Evolutionary conservation across 257 asterid genomes (phyloP), one percentile per base, ranked within the genome.

Genomic region (Phtheirospermum japonicum): DNA sequence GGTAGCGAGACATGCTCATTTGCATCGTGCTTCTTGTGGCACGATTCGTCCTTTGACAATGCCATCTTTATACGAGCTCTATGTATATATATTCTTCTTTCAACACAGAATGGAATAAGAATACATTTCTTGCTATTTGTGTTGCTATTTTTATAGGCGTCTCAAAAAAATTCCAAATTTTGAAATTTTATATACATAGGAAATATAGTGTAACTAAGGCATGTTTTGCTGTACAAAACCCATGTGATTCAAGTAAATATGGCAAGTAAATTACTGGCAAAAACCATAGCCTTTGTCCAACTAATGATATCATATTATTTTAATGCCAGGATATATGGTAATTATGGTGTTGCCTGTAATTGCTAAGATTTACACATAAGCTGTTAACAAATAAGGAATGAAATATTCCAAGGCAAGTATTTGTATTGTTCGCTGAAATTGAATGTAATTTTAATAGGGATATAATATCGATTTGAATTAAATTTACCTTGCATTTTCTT

Each of bases 1-100:
- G 79, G 66, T 0, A 69, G 48, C 2, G 79, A 60, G 7, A 60
- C 16, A 59, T 60, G 65, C 36, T 56, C 10, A 5, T 42, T 11
- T 7, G 0, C 16, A 19, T 13, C 34, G n/a, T 4, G 17, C 39
- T 37, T 42, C 9, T 32, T 37, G 8, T 11, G 1, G 42, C 37
- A 16, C 52, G 26, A 13, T 43, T 63, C 60, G 56, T 45, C 59
- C 11, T 56, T 55, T 8, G 39, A 9, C 49, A 16, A 40, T 26
- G 64, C 39, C 60, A 64, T 63, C 32, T 33, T 33, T 8, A 33
- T 33, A 33, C 9, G 7, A 33, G 0, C 7, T 33, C 1, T 33
- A 33, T 33, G 9, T 14, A 17, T 8, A 9, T 4, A 6, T 4
- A 4, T 11, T 46, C 4, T 46, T 30, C 11, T 16, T 32, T 4